phyloP scores from a whole-genome alignment of 2,329 filamentous ascomycete genomes.

The Fusarium sp. region DNA sequence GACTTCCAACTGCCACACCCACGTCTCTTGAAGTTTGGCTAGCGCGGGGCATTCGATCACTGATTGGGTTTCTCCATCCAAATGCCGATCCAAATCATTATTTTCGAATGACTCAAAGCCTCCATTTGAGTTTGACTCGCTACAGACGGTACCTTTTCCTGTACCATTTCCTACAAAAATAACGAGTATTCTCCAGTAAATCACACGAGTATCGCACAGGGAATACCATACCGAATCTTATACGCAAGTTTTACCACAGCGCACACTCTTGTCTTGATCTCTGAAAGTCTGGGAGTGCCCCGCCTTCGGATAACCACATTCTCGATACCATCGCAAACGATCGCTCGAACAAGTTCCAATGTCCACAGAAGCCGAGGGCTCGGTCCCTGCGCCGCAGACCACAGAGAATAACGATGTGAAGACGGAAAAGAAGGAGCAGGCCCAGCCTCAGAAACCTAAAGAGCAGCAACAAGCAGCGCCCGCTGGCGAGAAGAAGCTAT shows the following conservation, averaged over 20 bases:
- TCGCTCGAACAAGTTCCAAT: conserved; percentile 34
- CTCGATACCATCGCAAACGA: conserved; percentile 16
- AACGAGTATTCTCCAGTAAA: neutral
- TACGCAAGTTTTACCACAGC: neutral
- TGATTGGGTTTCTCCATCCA: conserved; percentile 31
- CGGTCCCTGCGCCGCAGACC: conserved; percentile 41
- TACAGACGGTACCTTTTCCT: conserved; percentile 12
- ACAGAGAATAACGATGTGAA: conserved; percentile 42
- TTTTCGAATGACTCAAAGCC: conserved; percentile 49
- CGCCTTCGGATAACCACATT: conserved; percentile 32
- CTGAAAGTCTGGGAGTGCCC: conserved; percentile 25
- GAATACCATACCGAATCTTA: neutral
- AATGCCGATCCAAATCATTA: conserved; percentile 37
- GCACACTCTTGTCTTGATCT: conserved; percentile 12
- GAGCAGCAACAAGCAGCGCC: conserved; percentile 33
- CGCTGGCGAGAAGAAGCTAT: conserved; percentile 65
- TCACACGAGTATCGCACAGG: neutral
- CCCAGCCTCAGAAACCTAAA: conserved; percentile 39
- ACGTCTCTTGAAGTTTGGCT: conserved; percentile 22
- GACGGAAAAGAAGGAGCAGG: conserved; percentile 38
- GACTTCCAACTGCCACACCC: conserved; percentile 4
- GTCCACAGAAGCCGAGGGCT: conserved; percentile 47
- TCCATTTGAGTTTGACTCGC: conserved; percentile 17
- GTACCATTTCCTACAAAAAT: neutral
- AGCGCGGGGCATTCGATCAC: conserved; percentile 48